Conservation (phyloP, 1,284 basidiomycete species). For the Moesziomyces antarcticus region DNA sequence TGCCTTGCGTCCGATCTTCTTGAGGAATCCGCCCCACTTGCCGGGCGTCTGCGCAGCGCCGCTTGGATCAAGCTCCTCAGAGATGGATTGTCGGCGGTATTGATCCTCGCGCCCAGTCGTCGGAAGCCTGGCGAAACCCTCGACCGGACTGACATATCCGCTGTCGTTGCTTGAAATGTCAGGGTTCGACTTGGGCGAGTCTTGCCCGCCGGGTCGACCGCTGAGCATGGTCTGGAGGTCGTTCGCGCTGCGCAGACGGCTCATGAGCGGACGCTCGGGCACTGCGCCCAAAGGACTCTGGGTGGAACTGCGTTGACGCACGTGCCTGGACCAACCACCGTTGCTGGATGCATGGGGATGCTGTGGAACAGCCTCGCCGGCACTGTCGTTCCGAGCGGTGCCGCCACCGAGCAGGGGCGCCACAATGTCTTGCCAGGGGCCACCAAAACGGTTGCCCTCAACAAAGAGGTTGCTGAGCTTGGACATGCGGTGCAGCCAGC, state of each 20-base stretch:
- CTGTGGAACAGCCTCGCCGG: background rate
- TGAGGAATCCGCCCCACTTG: constrained; percentile 49
- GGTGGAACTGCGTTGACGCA: constrained; percentile 8
- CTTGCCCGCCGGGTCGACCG: constrained; percentile 7
- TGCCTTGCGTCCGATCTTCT: constrained; percentile 51
- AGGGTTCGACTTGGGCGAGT: constrained; percentile 15
- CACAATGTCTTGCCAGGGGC: constrained; percentile 87
- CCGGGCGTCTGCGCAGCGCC: constrained; percentile 4
- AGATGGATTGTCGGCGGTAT: constrained; percentile 1
- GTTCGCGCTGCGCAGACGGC: constrained; percentile 41
- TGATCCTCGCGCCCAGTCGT: constrained; percentile 20
- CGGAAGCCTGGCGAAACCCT: constrained; percentile 6
- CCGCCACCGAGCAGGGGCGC: constrained; percentile 30
- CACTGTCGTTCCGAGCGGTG: too few relatives aligned
- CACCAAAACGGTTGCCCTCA: constrained; percentile 92
- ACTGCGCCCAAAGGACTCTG: constrained; percentile 1
- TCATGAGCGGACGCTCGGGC: constrained; percentile 18
- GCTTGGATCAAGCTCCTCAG: constrained; percentile 16
- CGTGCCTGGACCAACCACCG: background rate
- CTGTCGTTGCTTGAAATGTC: constrained; percentile 24
- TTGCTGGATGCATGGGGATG: background rate
- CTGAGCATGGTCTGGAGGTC: constrained; percentile 29
- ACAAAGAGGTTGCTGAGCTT: constrained; percentile 86
- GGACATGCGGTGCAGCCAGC: constrained; percentile 88
- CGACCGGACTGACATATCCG: constrained; percentile 17